Conservation (phyloP, 352 stramenopile genomes). For the Phytophthora uliginosa region DNA sequence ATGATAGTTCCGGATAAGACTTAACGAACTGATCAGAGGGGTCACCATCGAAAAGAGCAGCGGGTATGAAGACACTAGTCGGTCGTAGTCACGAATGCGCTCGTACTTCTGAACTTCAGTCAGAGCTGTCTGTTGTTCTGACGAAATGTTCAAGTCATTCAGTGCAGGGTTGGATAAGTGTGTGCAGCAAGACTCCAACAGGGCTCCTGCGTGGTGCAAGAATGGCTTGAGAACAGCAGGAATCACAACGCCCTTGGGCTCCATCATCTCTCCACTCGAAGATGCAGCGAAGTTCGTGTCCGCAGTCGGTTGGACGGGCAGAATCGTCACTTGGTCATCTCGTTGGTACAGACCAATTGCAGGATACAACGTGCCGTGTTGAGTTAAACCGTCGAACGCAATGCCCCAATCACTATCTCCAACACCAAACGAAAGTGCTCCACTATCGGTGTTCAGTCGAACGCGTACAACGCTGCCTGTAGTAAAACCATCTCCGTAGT, state of each 20-base stretch:
- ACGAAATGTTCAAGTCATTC: slow-evolving; percentile 29
- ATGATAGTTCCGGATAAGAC: slow-evolving; percentile 75
- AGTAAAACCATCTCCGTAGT: slow-evolving; percentile 92
- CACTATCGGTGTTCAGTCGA: slow-evolving; percentile 88
- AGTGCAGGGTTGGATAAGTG: slow-evolving; percentile 55
- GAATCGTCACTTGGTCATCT: slow-evolving; percentile 91
- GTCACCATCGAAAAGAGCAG: slow-evolving; percentile 71
- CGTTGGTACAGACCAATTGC: slow-evolving; percentile 91
- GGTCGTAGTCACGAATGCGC: slow-evolving; percentile 38
- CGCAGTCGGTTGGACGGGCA: slow-evolving; percentile 67
- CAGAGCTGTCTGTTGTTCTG: slow-evolving; percentile 29
- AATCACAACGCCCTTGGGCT: slow-evolving; percentile 54
- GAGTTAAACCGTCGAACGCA: slow-evolving; percentile 89
- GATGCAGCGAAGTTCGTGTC: slow-evolving; percentile 39
- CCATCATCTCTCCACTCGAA: slow-evolving; percentile 31
- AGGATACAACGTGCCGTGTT: slow-evolving; percentile 90
- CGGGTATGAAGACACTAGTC: slow-evolving; percentile 53
- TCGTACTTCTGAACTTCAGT: slow-evolving; percentile 24
- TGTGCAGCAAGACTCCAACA: slow-evolving; percentile 63
- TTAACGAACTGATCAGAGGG: slow-evolving; percentile 73
- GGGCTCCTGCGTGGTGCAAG: slow-evolving; percentile 69
- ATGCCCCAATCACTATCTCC: slow-evolving; percentile 92
- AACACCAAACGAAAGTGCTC: slow-evolving; percentile 88
- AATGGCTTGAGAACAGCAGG: slow-evolving; percentile 84
- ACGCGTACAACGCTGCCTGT: slow-evolving; percentile 87